Evolutionary conservation across 139 green algal species (phyloP).

Genomic region (Closterium sp.): DNA sequence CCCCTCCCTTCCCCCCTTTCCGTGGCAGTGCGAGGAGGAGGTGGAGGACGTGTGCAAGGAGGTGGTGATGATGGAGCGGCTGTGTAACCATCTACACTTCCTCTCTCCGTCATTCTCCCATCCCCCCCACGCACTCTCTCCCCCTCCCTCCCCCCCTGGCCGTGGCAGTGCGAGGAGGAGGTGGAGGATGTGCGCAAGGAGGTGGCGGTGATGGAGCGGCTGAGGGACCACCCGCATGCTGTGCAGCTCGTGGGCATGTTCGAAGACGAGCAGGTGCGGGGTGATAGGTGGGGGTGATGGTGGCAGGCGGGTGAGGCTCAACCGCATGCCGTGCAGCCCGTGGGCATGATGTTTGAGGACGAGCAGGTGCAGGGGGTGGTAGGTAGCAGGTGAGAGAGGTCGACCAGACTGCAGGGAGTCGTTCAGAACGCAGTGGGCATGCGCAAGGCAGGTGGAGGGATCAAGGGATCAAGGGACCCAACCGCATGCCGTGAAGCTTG

Average conservation of each 20-base stretch:
- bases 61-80: not conserved
- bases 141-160: too few relatives aligned
- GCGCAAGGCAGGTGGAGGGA: too few relatives aligned
- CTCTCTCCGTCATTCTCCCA: too few relatives aligned
- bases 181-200: not conserved
- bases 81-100: not conserved
- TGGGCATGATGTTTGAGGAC: not conserved
- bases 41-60: slow-evolving; percentile 1
- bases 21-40: not conserved
- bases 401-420: too few relatives aligned
- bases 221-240: slow-evolving; percentile 6
- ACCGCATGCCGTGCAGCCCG: not conserved
- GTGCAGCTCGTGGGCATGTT: not conserved
- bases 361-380: not conserved
- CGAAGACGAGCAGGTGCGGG: not conserved
- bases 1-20: not conserved
- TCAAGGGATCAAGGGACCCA: too few relatives aligned
- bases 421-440: too few relatives aligned
- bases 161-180: not conserved
- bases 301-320: not conserved
- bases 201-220: not conserved
- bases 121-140: too few relatives aligned
- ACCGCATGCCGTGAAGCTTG: not conserved
- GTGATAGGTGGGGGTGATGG: not conserved
- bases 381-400: not conserved